Evolutionary conservation across 257 asterid species (phyloP), one percentile per base, ranked within the genome.

Genomic region (Penstemon newberryi): DNA sequence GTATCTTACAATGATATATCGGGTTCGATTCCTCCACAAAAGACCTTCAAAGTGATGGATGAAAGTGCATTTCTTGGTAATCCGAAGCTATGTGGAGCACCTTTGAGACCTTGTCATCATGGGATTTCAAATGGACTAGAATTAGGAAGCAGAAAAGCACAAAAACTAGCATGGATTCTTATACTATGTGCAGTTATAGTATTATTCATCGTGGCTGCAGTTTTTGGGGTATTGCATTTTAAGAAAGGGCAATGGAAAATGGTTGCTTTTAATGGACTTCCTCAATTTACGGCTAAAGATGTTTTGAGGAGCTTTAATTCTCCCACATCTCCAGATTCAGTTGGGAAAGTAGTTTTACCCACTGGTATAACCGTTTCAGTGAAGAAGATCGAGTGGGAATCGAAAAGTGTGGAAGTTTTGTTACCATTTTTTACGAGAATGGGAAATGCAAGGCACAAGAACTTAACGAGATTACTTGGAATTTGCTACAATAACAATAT

Each of bases 1-100:
- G 86, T 93, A 74, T 93, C 98, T 1, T 87, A 84, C 77, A 93
- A 93, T 41, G 82, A 90, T 58, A 75, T 93, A n/a, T 90, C 95
- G 1, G 99, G 99, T 49, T 72, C 84, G 9, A 88, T 93, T 53
- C 99, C 99, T 73, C 71, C 69, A 7, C 83, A 76, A 43, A 67
- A 69, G 74, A 60, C 54, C 46, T 87, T 90, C 67, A 71, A 56
- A 57, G 50, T 5, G 38, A 91, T 94, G 96, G 93, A 84, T 59
- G 64, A 66, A 49, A 86, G 88, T 67, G 84, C 93, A 11, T 94
- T 94, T 74, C n/a, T 71, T 45, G 99, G 99, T 12, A 94, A 94
- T 68, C 85, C 93, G 3, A 81, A 79, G 76, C 91, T 94, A 39
- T 94, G 97, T 83, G 97, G 99, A 0, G 77, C 72, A 4, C 96